phyloP scores from a whole-genome alignment of 2,329 filamentous ascomycete species.

The Hymenoscyphus fraxineus region DNA sequence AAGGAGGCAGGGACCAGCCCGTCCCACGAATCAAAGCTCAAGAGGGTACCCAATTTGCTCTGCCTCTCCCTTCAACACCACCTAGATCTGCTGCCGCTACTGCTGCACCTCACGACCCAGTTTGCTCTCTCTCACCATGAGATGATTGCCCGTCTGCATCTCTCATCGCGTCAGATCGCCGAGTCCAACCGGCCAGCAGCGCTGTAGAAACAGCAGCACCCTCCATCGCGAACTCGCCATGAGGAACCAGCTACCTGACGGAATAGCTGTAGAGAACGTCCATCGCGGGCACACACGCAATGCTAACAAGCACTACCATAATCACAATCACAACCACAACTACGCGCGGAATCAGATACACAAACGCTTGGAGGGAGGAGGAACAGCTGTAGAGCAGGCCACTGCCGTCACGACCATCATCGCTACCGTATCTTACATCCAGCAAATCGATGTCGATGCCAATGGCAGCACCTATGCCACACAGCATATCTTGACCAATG shows the following conservation, averaged over 20 bases:
- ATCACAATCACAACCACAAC: constrained; percentile 25
- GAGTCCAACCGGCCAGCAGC: constrained; percentile 19
- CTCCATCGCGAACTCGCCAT: constrained; percentile 22
- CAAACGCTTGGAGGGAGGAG: constrained; percentile 6
- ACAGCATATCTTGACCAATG: constrained; percentile 20
- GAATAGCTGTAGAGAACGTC: constrained; percentile 23
- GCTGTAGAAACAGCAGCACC: constrained; percentile 33
- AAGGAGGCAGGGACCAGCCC: too few relatives aligned
- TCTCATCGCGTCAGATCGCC: constrained; percentile 17
- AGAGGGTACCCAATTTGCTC: not conserved
- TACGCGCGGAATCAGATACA: constrained; percentile 19
- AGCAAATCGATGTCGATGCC: constrained; percentile 32
- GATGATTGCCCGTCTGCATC: constrained; percentile 18
- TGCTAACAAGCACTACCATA: constrained; percentile 5
- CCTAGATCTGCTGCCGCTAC: not conserved
- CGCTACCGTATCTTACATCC: constrained; percentile 30
- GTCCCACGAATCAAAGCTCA: too few relatives aligned
- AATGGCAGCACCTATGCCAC: constrained; percentile 28
- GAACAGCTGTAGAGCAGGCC: constrained; percentile 10
- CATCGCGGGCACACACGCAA: constrained; percentile 31
- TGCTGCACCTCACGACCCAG: not conserved
- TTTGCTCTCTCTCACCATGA: constrained; percentile 5
- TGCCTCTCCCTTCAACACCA: not conserved
- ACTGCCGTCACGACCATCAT: constrained; percentile 27
- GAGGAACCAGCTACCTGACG: constrained; percentile 20